Conservation (phyloP, 805 yeast species). For the Saturnispora halmiae region DNA sequence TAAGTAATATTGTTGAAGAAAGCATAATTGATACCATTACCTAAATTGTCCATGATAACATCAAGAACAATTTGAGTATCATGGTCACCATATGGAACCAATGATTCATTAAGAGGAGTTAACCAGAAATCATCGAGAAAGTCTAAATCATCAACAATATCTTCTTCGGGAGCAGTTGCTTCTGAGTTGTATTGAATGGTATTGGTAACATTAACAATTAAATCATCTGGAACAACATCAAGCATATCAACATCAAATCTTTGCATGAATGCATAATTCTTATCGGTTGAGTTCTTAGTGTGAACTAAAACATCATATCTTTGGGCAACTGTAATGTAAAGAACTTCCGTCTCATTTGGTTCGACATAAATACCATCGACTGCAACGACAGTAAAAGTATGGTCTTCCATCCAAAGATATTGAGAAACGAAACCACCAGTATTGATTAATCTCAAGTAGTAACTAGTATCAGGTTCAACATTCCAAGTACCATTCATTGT, state of each 20-base stretch:
- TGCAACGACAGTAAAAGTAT: conserved; percentile 76
- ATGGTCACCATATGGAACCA: conserved; percentile 52
- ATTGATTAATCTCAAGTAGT: conserved; percentile 71
- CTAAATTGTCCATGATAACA: conserved; percentile 77
- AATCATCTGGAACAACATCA: conserved; percentile 59
- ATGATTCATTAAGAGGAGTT: conserved; percentile 45
- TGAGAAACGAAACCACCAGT: conserved; percentile 90
- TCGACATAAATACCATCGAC: conserved; percentile 87
- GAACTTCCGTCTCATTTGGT: conserved; percentile 54
- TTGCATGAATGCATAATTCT: conserved; percentile 77
- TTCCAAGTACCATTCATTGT: conserved; percentile 67
- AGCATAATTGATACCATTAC: conserved; percentile 89
- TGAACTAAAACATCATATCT: conserved; percentile 73
- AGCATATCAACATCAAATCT: conserved; percentile 75
- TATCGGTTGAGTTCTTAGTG: conserved; percentile 53
- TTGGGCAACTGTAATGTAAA: conserved; percentile 87
- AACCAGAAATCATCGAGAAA: conserved; percentile 73
- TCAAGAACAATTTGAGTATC: conserved; percentile 62
- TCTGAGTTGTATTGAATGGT: conserved; percentile 46
- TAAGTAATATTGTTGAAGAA: conserved; percentile 85
- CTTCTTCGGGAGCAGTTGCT: conserved; percentile 29
- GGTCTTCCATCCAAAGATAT: conserved; percentile 82
- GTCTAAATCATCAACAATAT: conserved; percentile 39
- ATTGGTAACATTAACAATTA: conserved; percentile 65
- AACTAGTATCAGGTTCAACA: conserved; percentile 80